Conservation (phyloP, 208 protist genomes). For the Balamuthia mandrillaris region DNA sequence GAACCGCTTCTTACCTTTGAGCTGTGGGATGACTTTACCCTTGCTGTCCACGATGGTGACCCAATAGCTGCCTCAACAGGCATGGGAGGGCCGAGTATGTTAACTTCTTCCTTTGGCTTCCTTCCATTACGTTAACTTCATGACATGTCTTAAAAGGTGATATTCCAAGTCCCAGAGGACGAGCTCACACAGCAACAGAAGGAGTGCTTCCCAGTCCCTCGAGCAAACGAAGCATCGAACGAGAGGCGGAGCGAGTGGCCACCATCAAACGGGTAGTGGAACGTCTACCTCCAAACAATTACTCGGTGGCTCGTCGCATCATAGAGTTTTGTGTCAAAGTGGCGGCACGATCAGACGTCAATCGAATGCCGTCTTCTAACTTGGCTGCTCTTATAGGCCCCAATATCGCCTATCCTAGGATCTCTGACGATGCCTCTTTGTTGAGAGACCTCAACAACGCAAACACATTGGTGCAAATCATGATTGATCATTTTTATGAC, state of each 20-base stretch:
- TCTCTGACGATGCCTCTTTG: conserved; percentile 14
- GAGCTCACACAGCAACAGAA: too few species aligned
- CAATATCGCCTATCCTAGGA: neutral
- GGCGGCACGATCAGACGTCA: neutral
- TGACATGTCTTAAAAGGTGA: neutral
- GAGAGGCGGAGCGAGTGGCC: conserved; percentile 3
- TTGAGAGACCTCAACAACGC: conserved; percentile 1
- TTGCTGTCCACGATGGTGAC: neutral
- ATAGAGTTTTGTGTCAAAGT: conserved; percentile 1
- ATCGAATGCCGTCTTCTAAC: neutral
- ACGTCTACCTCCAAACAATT: neutral
- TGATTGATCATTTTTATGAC: conserved; percentile 1
- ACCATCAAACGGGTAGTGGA: neutral
- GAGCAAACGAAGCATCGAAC: too few species aligned
- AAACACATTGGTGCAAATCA: neutral
- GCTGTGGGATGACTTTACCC: neutral
- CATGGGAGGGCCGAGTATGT: too few species aligned
- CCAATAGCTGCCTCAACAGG: neutral
- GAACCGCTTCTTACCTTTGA: conserved; percentile 24
- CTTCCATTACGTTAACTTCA: neutral
- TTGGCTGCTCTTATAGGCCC: conserved; percentile 13
- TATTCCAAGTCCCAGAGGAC: neutral
- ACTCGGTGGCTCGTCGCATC: neutral
- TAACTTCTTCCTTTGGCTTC: neutral
- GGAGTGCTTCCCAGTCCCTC: too few species aligned